Base-by-base conservation (phyloP, 2,329 filamentous ascomycete genomes). In the Venturia aucupariae region DNA sequence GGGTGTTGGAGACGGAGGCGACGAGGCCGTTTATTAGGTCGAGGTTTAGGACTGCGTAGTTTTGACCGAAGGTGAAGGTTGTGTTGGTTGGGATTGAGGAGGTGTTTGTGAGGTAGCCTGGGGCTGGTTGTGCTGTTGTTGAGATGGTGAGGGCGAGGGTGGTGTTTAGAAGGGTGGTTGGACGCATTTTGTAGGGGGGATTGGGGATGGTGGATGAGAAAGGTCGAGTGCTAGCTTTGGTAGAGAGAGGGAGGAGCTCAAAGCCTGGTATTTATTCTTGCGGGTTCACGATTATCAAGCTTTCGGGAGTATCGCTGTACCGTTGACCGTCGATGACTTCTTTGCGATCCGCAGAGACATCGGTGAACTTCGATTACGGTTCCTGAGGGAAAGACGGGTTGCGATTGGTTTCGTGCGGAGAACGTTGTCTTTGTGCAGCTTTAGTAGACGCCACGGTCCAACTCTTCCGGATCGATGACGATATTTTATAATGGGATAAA, bases 11-110 rank as follows among this genome's bases (percentile, higher is more conserved):
- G 59, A 78, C 66, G 15, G 68, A 65, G 61, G 72, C 66, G 39
- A 79, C 73, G 5, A 79, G 72, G 55, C 69, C 69, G 30, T 72
- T 70, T 71, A 77, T 78, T 15, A 75, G 68, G 67, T 79, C 77
- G n/a, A 79, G 70, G 67, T 80, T 78, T 51, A 79, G 75, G 64
- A 78, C 51, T 8, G 51, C 51, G 51, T 55, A 55, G 51, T 55
- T 27, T 35, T 32, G 27, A 13, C 51, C 75, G 67, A 77, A 76
- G 41, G 68, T 66, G 41, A 73, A 64, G 57, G 65, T 68, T 32
- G 57, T 60, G 64, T 68, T 68, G n/a, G 55, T 51, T 4, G 68
- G 60, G 59, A 71, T 65, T 32, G 69, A 70, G 22, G 68, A 68
- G 60, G 68, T 41, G 57, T 71, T 69, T 64, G 65, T 66, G 27